Percentiles rank a stretch among this genome's conserved stretches.
phyloP scores from a whole-genome alignment of 495 filamentous ascomycete species.

The Penicillium parvum region DNA sequence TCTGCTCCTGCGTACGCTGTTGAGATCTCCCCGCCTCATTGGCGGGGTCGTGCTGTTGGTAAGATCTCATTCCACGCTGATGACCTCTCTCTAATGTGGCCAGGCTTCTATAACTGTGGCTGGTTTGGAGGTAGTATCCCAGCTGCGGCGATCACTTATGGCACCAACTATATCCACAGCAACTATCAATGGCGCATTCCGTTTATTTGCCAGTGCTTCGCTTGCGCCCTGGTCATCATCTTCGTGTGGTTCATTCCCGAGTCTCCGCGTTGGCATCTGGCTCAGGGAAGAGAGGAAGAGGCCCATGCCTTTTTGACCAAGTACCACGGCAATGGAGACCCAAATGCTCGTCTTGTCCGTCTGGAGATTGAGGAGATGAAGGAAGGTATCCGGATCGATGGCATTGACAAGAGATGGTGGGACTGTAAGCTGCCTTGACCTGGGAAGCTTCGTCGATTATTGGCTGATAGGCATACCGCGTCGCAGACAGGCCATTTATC shows the following conservation, averaged over 20 bases:
- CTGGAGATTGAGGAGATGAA: slow-evolving; percentile 57
- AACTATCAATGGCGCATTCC: slow-evolving; percentile 57
- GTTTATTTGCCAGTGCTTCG: slow-evolving; percentile 41
- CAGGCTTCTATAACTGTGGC: slow-evolving; percentile 56
- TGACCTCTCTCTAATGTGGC: neutral
- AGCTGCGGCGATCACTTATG: slow-evolving; percentile 37
- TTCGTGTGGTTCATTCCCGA: slow-evolving; percentile 59
- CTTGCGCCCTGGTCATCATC: slow-evolving; percentile 48
- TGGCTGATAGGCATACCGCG: neutral
- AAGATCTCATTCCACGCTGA: neutral
- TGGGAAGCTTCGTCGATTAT: neutral
- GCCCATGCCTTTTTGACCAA: slow-evolving; percentile 51
- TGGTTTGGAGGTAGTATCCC: slow-evolving; percentile 56
- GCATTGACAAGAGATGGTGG: slow-evolving; percentile 62
- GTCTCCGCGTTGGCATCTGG: slow-evolving; percentile 55
- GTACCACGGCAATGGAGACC: slow-evolving; percentile 55
- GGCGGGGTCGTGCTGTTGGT: slow-evolving; percentile 58
- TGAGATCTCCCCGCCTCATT: slow-evolving; percentile 71
- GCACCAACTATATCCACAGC: slow-evolving; percentile 35
- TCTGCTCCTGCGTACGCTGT: slow-evolving; percentile 74
- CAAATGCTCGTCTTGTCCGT: slow-evolving; percentile 47
- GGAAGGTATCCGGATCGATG: slow-evolving; percentile 52
- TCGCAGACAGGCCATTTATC: slow-evolving; percentile 49
- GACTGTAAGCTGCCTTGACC: slow-evolving; percentile 44
- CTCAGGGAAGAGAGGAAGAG: slow-evolving; percentile 50